A percentile compares a stretch with the other conserved stretches of the same genome.
These are phyloP conservation scores for Hondaea fermentalgiana DNA, from an alignment of 108 stramenopile species.

Conservation along the genomic window DNA sequence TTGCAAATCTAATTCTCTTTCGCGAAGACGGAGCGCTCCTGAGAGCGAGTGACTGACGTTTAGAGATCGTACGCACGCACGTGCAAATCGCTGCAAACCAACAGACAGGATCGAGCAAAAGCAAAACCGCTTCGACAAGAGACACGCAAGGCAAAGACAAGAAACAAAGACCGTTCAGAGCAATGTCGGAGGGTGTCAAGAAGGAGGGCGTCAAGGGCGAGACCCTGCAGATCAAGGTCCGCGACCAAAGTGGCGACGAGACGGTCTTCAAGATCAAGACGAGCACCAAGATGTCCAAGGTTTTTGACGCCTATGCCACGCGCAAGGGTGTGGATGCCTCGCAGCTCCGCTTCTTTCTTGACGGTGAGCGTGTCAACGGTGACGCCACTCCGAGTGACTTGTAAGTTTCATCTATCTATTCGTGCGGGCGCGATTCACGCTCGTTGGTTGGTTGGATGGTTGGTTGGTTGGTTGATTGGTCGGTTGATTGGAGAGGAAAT, in stretches of 20 bases:
- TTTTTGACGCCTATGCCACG: conserved; percentile 73
- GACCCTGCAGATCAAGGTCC: conserved; percentile 35
- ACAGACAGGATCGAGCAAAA: too few relatives aligned
- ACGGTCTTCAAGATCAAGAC: conserved; percentile 94
- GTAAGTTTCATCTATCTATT: not conserved
- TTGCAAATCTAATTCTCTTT: too few relatives aligned
- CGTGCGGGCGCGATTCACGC: too few relatives aligned
- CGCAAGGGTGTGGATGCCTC: conserved; percentile 68
- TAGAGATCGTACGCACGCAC: too few relatives aligned
- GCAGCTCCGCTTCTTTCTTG: conserved; percentile 78
- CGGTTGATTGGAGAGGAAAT: not conserved
- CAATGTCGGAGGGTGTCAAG: not conserved
- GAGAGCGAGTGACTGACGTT: too few relatives aligned
- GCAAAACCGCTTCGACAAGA: too few relatives aligned
- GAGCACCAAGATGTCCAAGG: conserved; percentile 85
- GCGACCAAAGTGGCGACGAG: conserved; percentile 81
- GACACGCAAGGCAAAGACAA: too few relatives aligned
- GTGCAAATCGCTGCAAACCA: too few relatives aligned
- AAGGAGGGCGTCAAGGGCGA: not conserved
- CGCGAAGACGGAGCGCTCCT: too few relatives aligned
- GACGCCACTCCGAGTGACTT: conserved; percentile 71
- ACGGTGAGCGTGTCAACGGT: conserved; percentile 74
- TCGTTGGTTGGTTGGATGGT: too few relatives aligned
- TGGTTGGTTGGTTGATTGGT: too few relatives aligned
- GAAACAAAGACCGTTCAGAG: too few relatives aligned